Conservation (phyloP, 371 early-diverging fungal genomes). For the Umbelopsis sp. region DNA sequence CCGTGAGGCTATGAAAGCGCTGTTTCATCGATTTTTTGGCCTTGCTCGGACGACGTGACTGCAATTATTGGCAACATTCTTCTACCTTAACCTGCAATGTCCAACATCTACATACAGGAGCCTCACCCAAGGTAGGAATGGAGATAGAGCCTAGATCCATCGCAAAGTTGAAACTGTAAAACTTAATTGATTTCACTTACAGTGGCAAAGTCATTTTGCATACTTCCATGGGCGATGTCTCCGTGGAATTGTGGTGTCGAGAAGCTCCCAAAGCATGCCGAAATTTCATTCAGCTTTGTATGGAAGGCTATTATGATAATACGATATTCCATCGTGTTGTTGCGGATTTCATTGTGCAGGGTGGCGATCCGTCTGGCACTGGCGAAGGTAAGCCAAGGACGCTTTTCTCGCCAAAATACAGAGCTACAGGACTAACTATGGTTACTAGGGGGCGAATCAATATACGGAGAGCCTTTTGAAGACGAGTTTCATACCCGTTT, state of each 20-base stretch:
- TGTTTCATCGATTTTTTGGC: not conserved
- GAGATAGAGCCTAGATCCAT: too few relatives aligned
- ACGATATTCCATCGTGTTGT: slow-evolving; percentile 91
- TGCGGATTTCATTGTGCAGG: slow-evolving; percentile 91
- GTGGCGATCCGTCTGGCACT: slow-evolving; percentile 95
- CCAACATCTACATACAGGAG: slow-evolving; percentile 9
- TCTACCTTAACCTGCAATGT: not conserved
- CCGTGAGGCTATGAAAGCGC: too few relatives aligned
- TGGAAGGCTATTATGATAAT: slow-evolving; percentile 83
- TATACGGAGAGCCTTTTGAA: slow-evolving; percentile 82
- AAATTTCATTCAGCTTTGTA: slow-evolving; percentile 91
- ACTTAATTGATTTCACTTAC: not conserved
- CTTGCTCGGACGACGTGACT: not conserved
- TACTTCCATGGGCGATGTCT: slow-evolving; percentile 87
- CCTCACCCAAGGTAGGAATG: not conserved
- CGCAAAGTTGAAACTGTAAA: too few relatives aligned
- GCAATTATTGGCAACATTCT: not conserved
- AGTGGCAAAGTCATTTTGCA: slow-evolving; percentile 91
- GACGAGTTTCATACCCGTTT: slow-evolving; percentile 93
- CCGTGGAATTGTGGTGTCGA: slow-evolving; percentile 93
- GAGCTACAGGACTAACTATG: not conserved
- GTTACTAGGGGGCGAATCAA: slow-evolving; percentile 84
- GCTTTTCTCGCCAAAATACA: too few relatives aligned
- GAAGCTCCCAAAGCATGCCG: slow-evolving; percentile 90
- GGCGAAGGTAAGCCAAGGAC: slow-evolving; percentile 53